phyloP scores from a whole-genome alignment of 1,284 basidiomycete genomes.

The Trichosporon faecale region DNA sequence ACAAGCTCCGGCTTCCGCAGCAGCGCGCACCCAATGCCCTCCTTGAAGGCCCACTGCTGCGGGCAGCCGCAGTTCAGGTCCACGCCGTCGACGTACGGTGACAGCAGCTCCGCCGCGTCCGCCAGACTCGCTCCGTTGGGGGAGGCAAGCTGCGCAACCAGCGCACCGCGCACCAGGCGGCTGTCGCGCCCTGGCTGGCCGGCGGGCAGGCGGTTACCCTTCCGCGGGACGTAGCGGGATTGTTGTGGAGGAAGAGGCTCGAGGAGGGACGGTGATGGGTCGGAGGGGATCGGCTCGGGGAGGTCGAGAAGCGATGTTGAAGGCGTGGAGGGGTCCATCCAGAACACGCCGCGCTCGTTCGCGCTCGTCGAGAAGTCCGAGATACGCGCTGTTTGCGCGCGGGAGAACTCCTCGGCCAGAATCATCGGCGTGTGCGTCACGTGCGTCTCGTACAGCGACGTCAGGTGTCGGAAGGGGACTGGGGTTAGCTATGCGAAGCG shows the following conservation, averaged over 20 bases:
- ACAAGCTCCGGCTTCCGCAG: slow-evolving; percentile 60
- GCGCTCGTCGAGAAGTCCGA: slow-evolving; percentile 58
- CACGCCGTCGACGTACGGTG: slow-evolving; percentile 56
- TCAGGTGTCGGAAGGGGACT: slow-evolving; percentile 59
- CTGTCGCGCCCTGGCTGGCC: slow-evolving; percentile 32
- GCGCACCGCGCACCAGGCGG: slow-evolving; percentile 54
- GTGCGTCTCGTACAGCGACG: slow-evolving; percentile 59
- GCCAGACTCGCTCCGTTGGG: slow-evolving; percentile 56
- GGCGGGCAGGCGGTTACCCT: slow-evolving; percentile 34
- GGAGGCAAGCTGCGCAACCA: slow-evolving; percentile 61
- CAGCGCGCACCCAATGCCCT: slow-evolving; percentile 60
- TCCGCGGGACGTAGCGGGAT: background rate
- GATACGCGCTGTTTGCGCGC: slow-evolving; percentile 57
- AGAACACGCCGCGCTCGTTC: slow-evolving; percentile 58
- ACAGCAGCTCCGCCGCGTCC: slow-evolving; percentile 59
- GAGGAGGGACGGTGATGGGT: background rate
- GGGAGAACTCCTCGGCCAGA: slow-evolving; percentile 58
- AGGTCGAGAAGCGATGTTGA: slow-evolving; percentile 5
- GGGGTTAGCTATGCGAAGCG: background rate
- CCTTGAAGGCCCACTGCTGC: slow-evolving; percentile 58
- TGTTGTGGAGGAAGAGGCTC: background rate
- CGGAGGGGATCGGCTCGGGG: background rate
- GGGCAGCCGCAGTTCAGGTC: slow-evolving; percentile 62
- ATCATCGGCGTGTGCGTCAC: slow-evolving; percentile 64
- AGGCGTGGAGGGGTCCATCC: slow-evolving; percentile 40